phyloP scores from a whole-genome alignment of 2,329 filamentous ascomycete genomes.

The Penicillium aurantiogriseum region DNA sequence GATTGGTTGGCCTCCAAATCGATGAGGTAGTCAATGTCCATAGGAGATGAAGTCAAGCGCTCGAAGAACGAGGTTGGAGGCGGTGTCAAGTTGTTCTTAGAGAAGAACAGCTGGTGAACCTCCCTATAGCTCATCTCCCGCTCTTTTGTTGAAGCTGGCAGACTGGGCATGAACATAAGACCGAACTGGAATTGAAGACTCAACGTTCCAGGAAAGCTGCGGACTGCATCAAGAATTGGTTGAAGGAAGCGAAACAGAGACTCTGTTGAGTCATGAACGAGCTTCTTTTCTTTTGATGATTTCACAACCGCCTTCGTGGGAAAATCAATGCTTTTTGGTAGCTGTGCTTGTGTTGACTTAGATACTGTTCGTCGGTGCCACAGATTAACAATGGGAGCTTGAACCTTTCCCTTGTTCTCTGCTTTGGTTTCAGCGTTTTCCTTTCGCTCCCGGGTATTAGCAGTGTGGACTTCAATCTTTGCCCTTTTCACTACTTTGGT shows the following conservation, averaged over 20 bases:
- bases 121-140: conserved; percentile 12
- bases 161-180: conserved; percentile 31
- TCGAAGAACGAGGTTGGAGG: conserved; percentile 38
- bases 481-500: not conserved
- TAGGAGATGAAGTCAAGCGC: conserved; percentile 40
- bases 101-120: conserved; percentile 36
- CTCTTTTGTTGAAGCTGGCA: conserved; percentile 21
- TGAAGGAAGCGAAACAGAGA: conserved; percentile 31
- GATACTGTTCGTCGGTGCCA: not conserved
- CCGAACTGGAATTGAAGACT: conserved; percentile 41
- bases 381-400: not conserved
- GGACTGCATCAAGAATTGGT: conserved; percentile 34
- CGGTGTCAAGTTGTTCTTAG: conserved; percentile 24
- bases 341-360: not conserved
- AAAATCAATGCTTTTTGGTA: not conserved
- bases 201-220: conserved; percentile 36
- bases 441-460: not conserved
- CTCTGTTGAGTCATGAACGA: not conserved
- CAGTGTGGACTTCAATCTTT: not conserved
- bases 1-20: conserved; percentile 27
- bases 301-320: not conserved
- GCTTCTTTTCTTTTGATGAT: not conserved
- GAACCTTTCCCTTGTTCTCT: not conserved
- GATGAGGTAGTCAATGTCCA: conserved; percentile 42
- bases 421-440: not conserved